Evolutionary conservation across 2,329 filamentous ascomycete species (phyloP).

Genomic region (Aspergillus melleus): DNA sequence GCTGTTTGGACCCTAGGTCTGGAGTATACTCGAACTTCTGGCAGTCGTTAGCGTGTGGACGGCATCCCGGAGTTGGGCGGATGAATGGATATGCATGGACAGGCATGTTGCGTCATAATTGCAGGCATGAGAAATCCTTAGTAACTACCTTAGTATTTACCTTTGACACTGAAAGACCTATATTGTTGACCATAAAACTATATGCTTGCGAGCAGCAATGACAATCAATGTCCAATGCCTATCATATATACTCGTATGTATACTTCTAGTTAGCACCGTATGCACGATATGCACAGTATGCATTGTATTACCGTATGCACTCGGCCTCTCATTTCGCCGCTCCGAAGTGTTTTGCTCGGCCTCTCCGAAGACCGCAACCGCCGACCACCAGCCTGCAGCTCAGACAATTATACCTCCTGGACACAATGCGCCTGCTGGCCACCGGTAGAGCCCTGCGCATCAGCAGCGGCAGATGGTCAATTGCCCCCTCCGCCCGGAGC

Average conservation of each 20-base stretch:
- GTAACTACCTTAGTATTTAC: background rate
- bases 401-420: background rate
- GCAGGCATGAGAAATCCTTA: background rate
- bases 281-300: too few relatives aligned
- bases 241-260: background rate
- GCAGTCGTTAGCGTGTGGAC: too few relatives aligned
- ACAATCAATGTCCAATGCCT: background rate
- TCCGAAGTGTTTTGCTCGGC: background rate
- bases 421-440: slow-evolving; percentile 39
- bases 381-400: background rate
- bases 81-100: background rate
- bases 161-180: too few relatives aligned
- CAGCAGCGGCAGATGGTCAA: slow-evolving; percentile 35
- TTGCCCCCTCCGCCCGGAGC: slow-evolving; percentile 25
- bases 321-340: slow-evolving; percentile 4
- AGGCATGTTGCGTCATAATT: background rate
- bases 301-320: too few relatives aligned
- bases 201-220: background rate
- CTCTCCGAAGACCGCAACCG: background rate
- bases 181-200: too few relatives aligned
- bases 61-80: background rate
- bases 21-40: too few relatives aligned
- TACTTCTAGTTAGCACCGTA: background rate
- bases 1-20: too few relatives aligned
- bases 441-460: slow-evolving; percentile 41